These are phyloP conservation scores for Globisporangium cylindrosporum DNA, from an alignment of 352 stramenopile genomes.

Conservation along the genomic window DNA sequence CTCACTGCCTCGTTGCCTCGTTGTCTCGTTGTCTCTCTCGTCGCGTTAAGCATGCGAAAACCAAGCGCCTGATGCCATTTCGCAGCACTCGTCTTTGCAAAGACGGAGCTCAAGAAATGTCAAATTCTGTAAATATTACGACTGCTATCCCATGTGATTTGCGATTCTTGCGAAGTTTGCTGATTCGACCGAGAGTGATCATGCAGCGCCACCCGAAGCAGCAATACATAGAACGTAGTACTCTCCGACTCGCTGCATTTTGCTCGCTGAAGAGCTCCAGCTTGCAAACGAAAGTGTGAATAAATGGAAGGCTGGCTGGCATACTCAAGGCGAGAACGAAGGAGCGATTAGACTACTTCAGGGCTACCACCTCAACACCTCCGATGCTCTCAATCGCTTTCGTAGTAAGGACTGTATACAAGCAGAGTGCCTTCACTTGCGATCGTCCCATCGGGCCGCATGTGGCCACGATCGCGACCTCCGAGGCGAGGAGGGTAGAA, in stretches of 20 bases:
- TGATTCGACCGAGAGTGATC: not conserved
- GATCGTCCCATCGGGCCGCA: not conserved
- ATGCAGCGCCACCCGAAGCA: not conserved
- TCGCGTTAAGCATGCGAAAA: not conserved
- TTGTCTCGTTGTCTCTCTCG: not conserved
- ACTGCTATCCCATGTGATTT: not conserved
- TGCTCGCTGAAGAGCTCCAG: not conserved
- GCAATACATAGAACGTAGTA: no score
- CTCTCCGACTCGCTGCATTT: not conserved
- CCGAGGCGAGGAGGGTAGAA: not conserved
- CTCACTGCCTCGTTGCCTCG: no score
- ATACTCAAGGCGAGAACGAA: not conserved
- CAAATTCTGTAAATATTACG: not conserved
- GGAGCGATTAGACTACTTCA: not conserved
- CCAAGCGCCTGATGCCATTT: not conserved
- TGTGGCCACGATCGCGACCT: not conserved
- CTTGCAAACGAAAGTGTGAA: not conserved
- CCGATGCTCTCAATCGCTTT: not conserved
- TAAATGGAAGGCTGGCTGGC: not conserved
- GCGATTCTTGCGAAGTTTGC: not conserved
- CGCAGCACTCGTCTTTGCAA: not conserved
- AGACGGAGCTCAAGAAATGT: not conserved
- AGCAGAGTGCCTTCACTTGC: not conserved
- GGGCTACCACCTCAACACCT: not conserved
- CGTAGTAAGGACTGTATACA: not conserved